These are phyloP conservation scores for Lachnellula occidentalis DNA, from an alignment of 2,329 filamentous ascomycete genomes.

Conservation along the genomic window DNA sequence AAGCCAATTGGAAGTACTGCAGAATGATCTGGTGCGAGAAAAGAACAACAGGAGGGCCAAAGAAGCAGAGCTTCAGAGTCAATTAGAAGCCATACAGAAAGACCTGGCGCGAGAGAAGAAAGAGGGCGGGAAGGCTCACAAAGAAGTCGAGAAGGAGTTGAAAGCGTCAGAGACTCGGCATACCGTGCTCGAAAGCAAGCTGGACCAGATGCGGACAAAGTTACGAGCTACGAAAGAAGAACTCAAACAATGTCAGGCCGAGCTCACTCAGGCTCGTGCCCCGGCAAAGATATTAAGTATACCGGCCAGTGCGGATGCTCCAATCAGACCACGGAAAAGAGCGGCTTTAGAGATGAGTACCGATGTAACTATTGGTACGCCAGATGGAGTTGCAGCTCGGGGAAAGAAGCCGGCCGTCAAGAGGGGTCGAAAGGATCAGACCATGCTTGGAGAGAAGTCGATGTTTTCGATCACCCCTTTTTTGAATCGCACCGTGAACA, in stretches of 20 bases:
- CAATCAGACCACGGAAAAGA: conserved; percentile 35
- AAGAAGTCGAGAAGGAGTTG: conserved; percentile 38
- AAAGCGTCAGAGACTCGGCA: conserved; percentile 57
- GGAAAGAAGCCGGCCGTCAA: conserved; percentile 42
- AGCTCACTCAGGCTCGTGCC: conserved; percentile 33
- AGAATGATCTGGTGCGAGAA: conserved; percentile 36
- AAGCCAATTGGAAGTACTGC: conserved; percentile 34
- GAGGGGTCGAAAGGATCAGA: conserved; percentile 52
- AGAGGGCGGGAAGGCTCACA: conserved; percentile 35
- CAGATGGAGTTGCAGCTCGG: conserved; percentile 41
- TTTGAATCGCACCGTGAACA: conserved; percentile 66
- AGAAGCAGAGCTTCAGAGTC: conserved; percentile 19
- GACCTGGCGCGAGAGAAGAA: conserved; percentile 34
- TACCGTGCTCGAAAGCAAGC: conserved; percentile 62
- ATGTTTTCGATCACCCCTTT: conserved; percentile 93
- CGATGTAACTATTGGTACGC: conserved; percentile 45
- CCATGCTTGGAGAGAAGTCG: conserved; percentile 75
- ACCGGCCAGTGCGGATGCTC: conserved; percentile 14
- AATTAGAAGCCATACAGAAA: conserved; percentile 23
- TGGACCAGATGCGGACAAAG: conserved; percentile 45
- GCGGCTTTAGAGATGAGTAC: conserved; percentile 38
- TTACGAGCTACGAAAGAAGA: conserved; percentile 65
- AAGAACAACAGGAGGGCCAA: conserved; percentile 36
- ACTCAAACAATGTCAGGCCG: conserved; percentile 58
- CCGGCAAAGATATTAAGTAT: conserved; percentile 16